Evolutionary conservation across 2,329 filamentous ascomycete genomes (phyloP).

Genomic region (Colletotrichum sp.): DNA sequence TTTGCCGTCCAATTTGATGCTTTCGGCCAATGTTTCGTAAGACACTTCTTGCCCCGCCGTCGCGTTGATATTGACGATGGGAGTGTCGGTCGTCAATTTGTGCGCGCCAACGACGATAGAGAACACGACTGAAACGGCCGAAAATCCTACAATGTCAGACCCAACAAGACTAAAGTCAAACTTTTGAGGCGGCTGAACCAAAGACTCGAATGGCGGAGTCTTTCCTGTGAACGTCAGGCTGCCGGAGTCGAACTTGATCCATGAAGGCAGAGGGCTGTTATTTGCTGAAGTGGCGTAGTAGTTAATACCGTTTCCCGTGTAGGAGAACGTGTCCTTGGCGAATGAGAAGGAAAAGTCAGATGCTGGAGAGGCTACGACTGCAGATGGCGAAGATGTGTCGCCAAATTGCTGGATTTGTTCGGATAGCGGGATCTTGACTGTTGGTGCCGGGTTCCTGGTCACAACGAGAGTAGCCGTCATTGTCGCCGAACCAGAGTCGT

Average conservation of each 20-base stretch:
- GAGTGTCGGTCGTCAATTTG: constrained; percentile 67
- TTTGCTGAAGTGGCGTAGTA: constrained; percentile 81
- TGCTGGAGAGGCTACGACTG: constrained; percentile 60
- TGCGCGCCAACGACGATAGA: constrained; percentile 75
- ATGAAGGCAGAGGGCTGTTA: constrained; percentile 84
- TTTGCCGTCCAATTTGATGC: constrained; percentile 63
- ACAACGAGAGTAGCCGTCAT: constrained; percentile 76
- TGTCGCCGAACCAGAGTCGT: constrained; percentile 64
- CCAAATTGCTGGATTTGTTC: constrained; percentile 64
- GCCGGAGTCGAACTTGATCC: constrained; percentile 74
- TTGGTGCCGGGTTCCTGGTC: constrained; percentile 59
- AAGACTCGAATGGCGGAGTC: constrained; percentile 67
- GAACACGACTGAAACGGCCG: constrained; percentile 68
- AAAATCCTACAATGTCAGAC: constrained; percentile 80
- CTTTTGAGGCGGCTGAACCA: constrained; percentile 70
- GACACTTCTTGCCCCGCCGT: constrained; percentile 54
- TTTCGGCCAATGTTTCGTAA: constrained; percentile 55
- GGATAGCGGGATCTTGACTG: constrained; percentile 58
- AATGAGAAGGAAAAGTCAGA: constrained; percentile 58
- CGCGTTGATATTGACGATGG: constrained; percentile 60
- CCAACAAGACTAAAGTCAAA: constrained; percentile 78
- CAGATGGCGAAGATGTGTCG: constrained; percentile 62
- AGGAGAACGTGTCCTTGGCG: constrained; percentile 65
- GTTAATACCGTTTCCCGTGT: constrained; percentile 54
- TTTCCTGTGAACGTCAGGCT: constrained; percentile 72